Evolutionary conservation across 164 flowering plant species (phyloP), one percentile per base, ranked within the genome.

Genomic region (Tinospora cordifolia): DNA sequence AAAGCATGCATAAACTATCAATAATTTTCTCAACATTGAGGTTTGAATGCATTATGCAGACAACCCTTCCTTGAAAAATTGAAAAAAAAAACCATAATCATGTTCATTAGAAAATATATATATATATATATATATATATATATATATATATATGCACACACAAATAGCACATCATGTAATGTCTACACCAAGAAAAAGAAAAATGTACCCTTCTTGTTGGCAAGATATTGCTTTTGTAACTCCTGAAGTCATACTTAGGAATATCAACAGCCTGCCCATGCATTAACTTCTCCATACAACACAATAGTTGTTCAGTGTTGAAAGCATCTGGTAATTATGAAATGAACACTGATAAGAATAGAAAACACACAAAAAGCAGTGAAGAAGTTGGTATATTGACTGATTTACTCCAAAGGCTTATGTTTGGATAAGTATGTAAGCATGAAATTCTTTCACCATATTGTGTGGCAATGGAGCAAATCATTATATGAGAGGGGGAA

Each of bases 321-420:
- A 94, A 94, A 73, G 99, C 98, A 89, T 94, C 99, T 94, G 85
- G 59, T 9, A n/a, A n/a, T n/a, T n/a, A n/a, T n/a, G n/a, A n/a
- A n/a, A n/a, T n/a, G n/a, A n/a, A n/a, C n/a, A n/a, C n/a, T n/a
- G n/a, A n/a, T n/a, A n/a, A n/a, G n/a, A n/a, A n/a, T n/a, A n/a
- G n/a, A n/a, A n/a, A n/a, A n/a, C n/a, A n/a, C n/a, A n/a, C n/a
- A n/a, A n/a, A n/a, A n/a, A n/a, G n/a, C n/a, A n/a, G n/a, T n/a
- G n/a, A n/a, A n/a, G n/a, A n/a, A n/a, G n/a, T n/a, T n/a, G n/a
- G n/a, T n/a, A n/a, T n/a, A n/a, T n/a, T n/a, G n/a, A n/a, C n/a
- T n/a, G n/a, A n/a, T n/a, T n/a, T n/a, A n/a, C n/a, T n/a, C n/a
- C n/a, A n/a, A n/a, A n/a, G n/a, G n/a, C n/a, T n/a, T n/a, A n/a